phyloP scores from a whole-genome alignment of 176 grass and related monocot species.

The Carex kokanica region DNA sequence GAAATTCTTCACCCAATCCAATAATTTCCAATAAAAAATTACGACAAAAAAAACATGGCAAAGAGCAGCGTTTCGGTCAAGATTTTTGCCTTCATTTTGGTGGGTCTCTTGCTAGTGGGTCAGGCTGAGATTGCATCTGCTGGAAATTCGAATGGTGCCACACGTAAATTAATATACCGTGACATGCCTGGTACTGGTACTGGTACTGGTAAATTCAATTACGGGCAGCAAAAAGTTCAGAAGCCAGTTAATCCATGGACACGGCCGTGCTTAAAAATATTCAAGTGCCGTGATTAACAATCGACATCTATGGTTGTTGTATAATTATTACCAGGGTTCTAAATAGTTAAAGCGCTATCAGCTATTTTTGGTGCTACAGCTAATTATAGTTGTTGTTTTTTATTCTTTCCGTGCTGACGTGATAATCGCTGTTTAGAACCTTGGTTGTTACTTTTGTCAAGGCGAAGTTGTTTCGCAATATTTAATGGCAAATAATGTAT shows the following conservation, averaged over 20 bases:
- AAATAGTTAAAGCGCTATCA: neutral
- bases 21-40: neutral
- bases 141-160: neutral
- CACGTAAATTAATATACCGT: neutral
- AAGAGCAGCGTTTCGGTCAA: neutral
- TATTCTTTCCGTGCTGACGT: too few species aligned
- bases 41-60: neutral
- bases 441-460: neutral
- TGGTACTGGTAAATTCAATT: neutral
- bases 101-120: neutral
- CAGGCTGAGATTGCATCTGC: neutral
- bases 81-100: neutral
- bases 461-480: neutral
- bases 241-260: neutral
- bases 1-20: neutral
- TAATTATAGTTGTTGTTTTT: too few species aligned
- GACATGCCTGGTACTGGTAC: neutral
- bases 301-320: neutral
- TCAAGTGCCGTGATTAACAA: neutral
- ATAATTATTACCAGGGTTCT: neutral
- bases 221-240: too few species aligned
- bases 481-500: neutral
- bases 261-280: neutral
- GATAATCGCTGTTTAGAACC: too few species aligned
- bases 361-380: too few species aligned